phyloP scores from a whole-genome alignment of 345 rosid species.

The Trapa bicornis region DNA sequence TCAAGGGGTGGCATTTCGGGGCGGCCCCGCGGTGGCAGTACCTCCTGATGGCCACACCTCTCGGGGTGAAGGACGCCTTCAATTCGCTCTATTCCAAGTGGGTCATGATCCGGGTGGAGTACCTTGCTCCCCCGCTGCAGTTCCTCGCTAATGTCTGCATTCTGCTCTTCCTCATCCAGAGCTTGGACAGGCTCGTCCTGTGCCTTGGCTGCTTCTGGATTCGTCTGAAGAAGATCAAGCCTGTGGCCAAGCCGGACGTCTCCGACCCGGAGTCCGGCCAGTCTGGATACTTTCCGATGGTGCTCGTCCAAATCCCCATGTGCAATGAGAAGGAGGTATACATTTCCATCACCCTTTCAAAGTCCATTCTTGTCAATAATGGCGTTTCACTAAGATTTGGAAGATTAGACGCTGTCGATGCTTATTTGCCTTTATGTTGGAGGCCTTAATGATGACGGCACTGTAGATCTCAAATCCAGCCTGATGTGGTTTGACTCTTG shows the following conservation, averaged over 20 bases:
- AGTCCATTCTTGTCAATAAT: not conserved
- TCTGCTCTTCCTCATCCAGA: conserved; percentile 75
- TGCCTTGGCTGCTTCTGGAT: conserved; percentile 98
- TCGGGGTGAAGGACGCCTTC: conserved; percentile 41
- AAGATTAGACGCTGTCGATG: not conserved
- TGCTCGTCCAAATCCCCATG: conserved; percentile 96
- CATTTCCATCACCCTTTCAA: not conserved
- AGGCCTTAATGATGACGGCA: not conserved
- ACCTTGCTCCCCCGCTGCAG: conserved; percentile 86
- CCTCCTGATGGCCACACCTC: conserved; percentile 36
- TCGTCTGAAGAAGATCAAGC: conserved; percentile 62
- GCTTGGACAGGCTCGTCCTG: conserved; percentile 68
- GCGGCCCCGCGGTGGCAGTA: conserved; percentile 45
- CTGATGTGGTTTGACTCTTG: no score
- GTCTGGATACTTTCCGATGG: conserved; percentile 71
- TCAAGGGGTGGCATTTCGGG: conserved; percentile 79
- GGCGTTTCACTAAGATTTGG: not conserved
- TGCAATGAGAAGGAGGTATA: conserved; percentile 86
- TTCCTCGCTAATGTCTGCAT: conserved; percentile 75
- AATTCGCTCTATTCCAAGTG: conserved; percentile 59
- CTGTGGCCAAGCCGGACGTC: conserved; percentile 33
- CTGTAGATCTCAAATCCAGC: not conserved
- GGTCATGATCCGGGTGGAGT: conserved; percentile 76
- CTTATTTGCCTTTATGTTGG: not conserved
- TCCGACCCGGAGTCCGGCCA: conserved; percentile 67